Percentiles rank a stretch among this genome's conserved stretches.
phyloP scores from a whole-genome alignment of 164 flowering plant genomes.

The Berberis vulgaris region DNA sequence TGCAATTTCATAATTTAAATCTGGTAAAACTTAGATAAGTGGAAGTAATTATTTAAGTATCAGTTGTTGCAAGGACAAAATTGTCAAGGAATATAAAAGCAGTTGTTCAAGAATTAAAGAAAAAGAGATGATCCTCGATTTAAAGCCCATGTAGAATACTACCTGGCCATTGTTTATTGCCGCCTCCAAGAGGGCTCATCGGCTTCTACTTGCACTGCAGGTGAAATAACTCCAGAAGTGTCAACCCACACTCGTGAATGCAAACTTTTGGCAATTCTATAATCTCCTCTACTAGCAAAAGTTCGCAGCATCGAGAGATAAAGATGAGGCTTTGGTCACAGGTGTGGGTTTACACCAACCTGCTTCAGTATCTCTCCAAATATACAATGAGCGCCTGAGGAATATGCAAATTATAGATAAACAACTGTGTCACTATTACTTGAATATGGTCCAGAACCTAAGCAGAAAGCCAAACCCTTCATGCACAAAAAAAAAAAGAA shows the following conservation, averaged over 20 bases:
- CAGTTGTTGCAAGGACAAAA: too few species aligned
- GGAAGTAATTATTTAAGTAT: too few species aligned
- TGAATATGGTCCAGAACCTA: too few species aligned
- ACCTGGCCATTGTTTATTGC: conserved; percentile 63
- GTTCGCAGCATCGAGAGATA: conserved; percentile 68
- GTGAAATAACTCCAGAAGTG: conserved; percentile 46
- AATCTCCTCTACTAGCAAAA: conserved; percentile 54
- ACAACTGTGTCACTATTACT: too few species aligned
- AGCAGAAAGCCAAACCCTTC: too few species aligned
- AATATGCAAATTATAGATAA: background rate
- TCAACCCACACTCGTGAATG: conserved; percentile 55
- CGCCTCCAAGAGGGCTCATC: conserved; percentile 77
- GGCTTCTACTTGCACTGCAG: conserved; percentile 45
- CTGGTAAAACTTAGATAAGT: too few species aligned
- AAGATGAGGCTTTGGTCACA: conserved; percentile 70
- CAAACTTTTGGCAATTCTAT: conserved; percentile 36
- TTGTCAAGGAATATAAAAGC: too few species aligned
- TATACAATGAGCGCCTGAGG: conserved; percentile 52
- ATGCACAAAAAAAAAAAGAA: too few species aligned
- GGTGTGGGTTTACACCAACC: conserved; percentile 23
- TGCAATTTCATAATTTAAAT: too few species aligned
- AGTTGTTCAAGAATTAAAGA: too few species aligned
- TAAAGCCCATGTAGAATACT: conserved; percentile 2
- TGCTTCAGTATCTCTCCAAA: conserved; percentile 63
- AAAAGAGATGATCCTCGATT: background rate